Evolutionary conservation across 345 rosid species (phyloP), one percentile per base, ranked within the genome.

Genomic region (Brassica nigra): DNA sequence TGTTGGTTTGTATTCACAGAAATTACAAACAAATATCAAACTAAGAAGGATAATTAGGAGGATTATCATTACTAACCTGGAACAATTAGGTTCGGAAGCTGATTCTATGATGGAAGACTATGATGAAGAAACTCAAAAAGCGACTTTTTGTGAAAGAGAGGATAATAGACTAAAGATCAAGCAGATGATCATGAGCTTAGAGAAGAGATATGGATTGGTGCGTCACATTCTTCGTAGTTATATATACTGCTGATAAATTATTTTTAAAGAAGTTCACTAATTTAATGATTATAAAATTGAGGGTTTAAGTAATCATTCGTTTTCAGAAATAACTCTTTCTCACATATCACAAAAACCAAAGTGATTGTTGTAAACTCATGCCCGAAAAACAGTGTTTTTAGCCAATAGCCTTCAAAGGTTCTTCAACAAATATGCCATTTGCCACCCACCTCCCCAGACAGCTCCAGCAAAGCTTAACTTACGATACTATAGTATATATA

Each of bases 391-490:
- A 86, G 75, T 84, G 76, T 76, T 68, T 36, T 69, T 80, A 61
- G 86, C 93, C 97, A 90, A 93, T 90, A 66, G 47, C 74, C 31
- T 83, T 85, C 77, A 79, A 85, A 31, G 74, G 65, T 66, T 84
- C 84, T 76, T 88, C 88, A 90, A 80, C 83, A 82, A 81, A 88
- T 89, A 90, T 89, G 88, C 87, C 68, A 54, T 70, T 63, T 55
- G 72, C 63, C 76, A 70, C 68, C 76, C 76, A 70, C 68, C 76
- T 75, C 63, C 80, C 66, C 85, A 84, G 83, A 89, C 93, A 88
- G 57, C 58, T 86, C 88, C 97, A 90, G 88, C 93, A 85, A 54
- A 74, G 82, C 62, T 54, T 70, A 63, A 70, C 71, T 68, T 74
- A 69, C 66, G 49, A 42, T 10, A 10, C 14, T 42, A 42, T 42